Evolutionary conservation across 163 green algal species (phyloP).

Genomic region (Prototheca stagnorum): DNA sequence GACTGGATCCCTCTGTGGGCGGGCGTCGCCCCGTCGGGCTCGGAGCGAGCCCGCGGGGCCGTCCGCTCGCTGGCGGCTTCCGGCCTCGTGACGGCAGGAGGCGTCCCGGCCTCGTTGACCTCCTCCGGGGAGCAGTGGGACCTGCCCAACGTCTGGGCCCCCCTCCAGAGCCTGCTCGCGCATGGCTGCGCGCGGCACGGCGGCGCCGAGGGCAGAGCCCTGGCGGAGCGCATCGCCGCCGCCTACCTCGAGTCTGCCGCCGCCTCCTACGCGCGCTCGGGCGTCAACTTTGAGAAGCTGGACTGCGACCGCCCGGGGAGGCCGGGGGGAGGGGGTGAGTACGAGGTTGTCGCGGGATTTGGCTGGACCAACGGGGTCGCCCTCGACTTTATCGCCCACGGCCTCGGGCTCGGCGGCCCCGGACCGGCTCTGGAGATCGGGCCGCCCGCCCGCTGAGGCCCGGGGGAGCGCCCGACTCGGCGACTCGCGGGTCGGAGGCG

Average conservation of each 20-base stretch:
- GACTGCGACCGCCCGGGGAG: slow-evolving; percentile 6
- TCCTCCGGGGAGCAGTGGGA: slow-evolving; percentile 76
- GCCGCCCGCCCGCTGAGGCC: no score
- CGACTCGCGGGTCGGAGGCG: no score
- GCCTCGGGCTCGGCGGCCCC: no score
- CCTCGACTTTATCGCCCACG: slow-evolving; percentile 49
- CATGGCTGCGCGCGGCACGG: slow-evolving; percentile 17
- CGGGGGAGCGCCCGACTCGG: no score
- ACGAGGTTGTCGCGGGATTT: slow-evolving; percentile 70
- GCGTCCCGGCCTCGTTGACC: slow-evolving; percentile 30
- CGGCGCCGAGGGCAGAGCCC: not conserved
- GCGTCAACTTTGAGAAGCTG: slow-evolving; percentile 33
- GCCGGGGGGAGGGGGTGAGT: slow-evolving; percentile 53
- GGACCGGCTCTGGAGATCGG: no score
- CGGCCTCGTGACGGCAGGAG: not conserved
- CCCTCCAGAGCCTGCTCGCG: slow-evolving; percentile 66
- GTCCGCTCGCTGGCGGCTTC: not conserved
- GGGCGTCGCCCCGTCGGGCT: no score
- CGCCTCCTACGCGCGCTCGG: slow-evolving; percentile 8
- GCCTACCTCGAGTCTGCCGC: slow-evolving; percentile 10
- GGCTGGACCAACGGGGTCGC: slow-evolving; percentile 81
- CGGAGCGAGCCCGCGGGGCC: no score
- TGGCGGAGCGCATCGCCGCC: slow-evolving; percentile 23
- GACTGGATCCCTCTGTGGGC: no score
- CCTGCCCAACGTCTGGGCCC: slow-evolving; percentile 77